Conservation (phyloP, 371 early-diverging fungal species). For the Mortierella polycephala region DNA sequence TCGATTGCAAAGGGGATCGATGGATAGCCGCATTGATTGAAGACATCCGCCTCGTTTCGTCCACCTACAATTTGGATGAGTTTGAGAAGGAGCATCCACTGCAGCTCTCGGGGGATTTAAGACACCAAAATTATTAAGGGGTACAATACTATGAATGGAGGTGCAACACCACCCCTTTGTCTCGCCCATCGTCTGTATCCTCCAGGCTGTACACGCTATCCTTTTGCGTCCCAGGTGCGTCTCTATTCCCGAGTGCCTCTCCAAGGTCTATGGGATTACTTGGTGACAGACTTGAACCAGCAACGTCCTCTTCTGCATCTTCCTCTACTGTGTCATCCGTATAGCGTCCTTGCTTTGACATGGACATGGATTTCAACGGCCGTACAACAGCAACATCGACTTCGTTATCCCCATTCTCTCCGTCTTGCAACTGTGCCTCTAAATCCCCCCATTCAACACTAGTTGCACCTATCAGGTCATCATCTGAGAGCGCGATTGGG, state of each 20-base stretch:
- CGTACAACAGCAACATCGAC: conserved; percentile 6
- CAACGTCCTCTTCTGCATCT: not conserved
- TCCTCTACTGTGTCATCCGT: conserved; percentile 29
- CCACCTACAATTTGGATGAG: conserved; percentile 52
- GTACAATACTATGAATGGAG: not conserved
- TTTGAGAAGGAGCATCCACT: conserved; percentile 43
- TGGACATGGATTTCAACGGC: conserved; percentile 16
- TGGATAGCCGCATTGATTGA: conserved; percentile 18
- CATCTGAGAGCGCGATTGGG: conserved; percentile 50
- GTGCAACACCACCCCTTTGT: not conserved
- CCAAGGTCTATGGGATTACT: not conserved
- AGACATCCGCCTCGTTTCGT: not conserved
- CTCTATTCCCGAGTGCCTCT: not conserved
- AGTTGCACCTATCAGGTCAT: conserved; percentile 39
- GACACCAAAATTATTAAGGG: not conserved
- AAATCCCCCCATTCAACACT: conserved; percentile 50
- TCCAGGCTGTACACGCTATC: conserved; percentile 23
- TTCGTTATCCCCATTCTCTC: conserved; percentile 9
- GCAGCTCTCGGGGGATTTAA: too few species aligned
- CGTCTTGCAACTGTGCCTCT: conserved; percentile 23
- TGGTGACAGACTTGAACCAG: not conserved
- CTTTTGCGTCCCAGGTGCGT: not conserved
- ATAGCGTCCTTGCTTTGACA: conserved; percentile 8
- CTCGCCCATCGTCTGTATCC: conserved; percentile 9
- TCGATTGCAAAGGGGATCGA: conserved; percentile 1